Conservation (phyloP, 345 rosid species). For the Mercurialis annua region DNA sequence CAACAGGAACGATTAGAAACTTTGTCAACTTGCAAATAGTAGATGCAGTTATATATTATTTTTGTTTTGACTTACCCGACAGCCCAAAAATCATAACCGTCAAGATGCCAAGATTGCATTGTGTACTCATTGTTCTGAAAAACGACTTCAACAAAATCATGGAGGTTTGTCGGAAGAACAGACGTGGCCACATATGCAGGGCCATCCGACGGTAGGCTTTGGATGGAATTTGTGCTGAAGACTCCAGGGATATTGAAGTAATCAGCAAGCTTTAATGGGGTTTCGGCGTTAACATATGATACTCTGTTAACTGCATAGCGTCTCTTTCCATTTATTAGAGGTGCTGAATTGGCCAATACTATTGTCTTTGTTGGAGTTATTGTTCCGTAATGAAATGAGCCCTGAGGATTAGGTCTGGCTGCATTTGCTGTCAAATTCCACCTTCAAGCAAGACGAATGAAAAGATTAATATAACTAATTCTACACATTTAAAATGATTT, state of each 20-base stretch:
- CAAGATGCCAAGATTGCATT: constrained; percentile 93
- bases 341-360: constrained; percentile 64
- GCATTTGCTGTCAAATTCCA: constrained; percentile 93
- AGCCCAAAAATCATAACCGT: constrained; percentile 93
- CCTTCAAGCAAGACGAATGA: constrained; percentile 30
- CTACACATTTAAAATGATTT: no score
- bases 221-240: constrained; percentile 49
- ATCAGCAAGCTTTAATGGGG: constrained; percentile 88
- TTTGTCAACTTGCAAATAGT: neutral
- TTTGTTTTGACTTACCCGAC: constrained; percentile 57
- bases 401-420: constrained; percentile 98
- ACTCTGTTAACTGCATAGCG: constrained; percentile 79
- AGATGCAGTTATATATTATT: neutral
- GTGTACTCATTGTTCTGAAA: constrained; percentile 68
- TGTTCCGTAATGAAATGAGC: constrained; percentile 81
- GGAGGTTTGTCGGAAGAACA: constrained; percentile 51
- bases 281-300: constrained; percentile 69
- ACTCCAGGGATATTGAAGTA: constrained; percentile 65
- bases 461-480: neutral
- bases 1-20: constrained; percentile 19
- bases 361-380: constrained; percentile 51
- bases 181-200: constrained; percentile 55
- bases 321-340: constrained; percentile 69
- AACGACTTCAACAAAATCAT: constrained; percentile 67
- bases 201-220: constrained; percentile 46